phyloP scores from a whole-genome alignment of 768 basidiomycete species.

The Boletus bicolor region DNA sequence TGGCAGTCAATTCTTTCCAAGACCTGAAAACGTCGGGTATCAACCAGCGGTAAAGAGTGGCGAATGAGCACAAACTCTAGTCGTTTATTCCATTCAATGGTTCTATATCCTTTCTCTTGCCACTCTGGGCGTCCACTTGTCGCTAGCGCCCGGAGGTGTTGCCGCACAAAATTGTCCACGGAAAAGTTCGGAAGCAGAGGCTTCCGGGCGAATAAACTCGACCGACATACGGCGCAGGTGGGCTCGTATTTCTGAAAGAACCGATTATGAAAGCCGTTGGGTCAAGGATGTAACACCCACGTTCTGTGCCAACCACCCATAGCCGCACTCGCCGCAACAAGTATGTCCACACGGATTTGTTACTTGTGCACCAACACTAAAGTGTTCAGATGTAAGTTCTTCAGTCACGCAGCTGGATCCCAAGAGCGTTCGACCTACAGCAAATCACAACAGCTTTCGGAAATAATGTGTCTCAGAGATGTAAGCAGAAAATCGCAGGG shows the following conservation, averaged over 20 bases:
- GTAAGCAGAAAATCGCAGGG: background rate
- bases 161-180: conserved; percentile 58
- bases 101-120: conserved; percentile 45
- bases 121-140: conserved; percentile 50
- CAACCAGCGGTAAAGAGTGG: background rate
- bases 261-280: background rate
- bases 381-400: background rate
- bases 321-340: conserved; percentile 65
- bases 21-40: conserved; percentile 10
- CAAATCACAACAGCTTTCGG: conserved; percentile 62
- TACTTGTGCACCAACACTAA: conserved; percentile 58
- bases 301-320: conserved; percentile 54
- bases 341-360: conserved; percentile 75
- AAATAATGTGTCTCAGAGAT: background rate
- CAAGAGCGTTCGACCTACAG: conserved; percentile 44
- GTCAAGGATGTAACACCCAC: conserved; percentile 33
- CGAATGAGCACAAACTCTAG: conserved; percentile 44
- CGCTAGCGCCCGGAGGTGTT: conserved; percentile 49
- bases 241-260: conserved; percentile 37
- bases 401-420: background rate
- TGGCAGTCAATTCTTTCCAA: conserved; percentile 29
- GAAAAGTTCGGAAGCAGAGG: conserved; percentile 65
- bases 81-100: conserved; percentile 50
- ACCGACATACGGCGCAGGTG: conserved; percentile 61
- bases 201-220: conserved; percentile 34